Conservation (phyloP, 2,329 filamentous ascomycete genomes). For the Aspergillus versicolor region DNA sequence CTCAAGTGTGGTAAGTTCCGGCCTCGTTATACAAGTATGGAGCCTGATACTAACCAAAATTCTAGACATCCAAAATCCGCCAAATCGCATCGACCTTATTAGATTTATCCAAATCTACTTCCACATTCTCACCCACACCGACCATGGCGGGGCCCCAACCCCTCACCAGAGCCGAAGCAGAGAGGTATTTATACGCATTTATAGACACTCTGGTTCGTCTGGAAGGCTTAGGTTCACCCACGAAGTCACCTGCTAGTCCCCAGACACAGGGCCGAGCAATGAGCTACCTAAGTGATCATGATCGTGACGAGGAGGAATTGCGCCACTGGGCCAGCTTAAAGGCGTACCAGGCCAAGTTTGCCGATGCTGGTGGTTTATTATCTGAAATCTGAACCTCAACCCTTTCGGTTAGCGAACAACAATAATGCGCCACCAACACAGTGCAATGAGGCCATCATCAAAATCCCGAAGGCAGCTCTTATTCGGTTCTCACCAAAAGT, state of each 20-base stretch:
- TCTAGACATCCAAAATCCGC: slow-evolving; percentile 75
- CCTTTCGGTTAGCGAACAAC: background rate
- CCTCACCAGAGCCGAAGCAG: slow-evolving; percentile 53
- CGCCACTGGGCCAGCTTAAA: slow-evolving; percentile 75
- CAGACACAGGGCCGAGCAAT: slow-evolving; percentile 30
- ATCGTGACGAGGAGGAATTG: slow-evolving; percentile 75
- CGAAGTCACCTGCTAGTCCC: slow-evolving; percentile 29
- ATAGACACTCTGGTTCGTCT: slow-evolving; percentile 73
- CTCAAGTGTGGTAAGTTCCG: slow-evolving; percentile 58
- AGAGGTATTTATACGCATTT: slow-evolving; percentile 70
- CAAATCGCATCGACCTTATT: slow-evolving; percentile 79
- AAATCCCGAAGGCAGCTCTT: background rate
- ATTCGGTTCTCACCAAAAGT: background rate
- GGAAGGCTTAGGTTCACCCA: slow-evolving; percentile 56
- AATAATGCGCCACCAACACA: background rate
- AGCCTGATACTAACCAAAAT: slow-evolving; percentile 4
- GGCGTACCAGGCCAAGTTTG: slow-evolving; percentile 73
- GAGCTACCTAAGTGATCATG: slow-evolving; percentile 42
- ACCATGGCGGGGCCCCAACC: slow-evolving; percentile 26
- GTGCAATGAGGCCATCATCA: background rate
- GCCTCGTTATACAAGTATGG: background rate
- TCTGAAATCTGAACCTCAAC: slow-evolving; percentile 25
- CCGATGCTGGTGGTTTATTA: slow-evolving; percentile 58
- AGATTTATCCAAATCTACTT: slow-evolving; percentile 51
- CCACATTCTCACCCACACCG: slow-evolving; percentile 17